These are phyloP conservation scores for Talaromyces pinophilus DNA, from an alignment of 2,329 filamentous ascomycete species.

Conservation along the genomic window DNA sequence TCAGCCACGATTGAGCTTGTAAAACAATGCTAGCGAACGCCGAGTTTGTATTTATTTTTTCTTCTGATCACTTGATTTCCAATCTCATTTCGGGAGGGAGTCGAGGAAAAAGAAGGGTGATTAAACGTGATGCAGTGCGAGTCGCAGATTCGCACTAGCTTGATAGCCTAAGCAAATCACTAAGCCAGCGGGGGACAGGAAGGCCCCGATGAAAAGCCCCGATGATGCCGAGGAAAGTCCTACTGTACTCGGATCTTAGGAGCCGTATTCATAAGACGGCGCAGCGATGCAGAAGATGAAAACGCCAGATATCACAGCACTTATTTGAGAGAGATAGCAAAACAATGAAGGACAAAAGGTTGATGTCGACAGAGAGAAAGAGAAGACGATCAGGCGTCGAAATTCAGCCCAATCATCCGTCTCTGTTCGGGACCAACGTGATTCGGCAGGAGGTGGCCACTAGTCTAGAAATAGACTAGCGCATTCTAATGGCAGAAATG, in stretches of 20 bases:
- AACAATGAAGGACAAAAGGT: not conserved
- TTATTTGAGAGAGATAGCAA: not conserved
- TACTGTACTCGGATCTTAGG: not conserved
- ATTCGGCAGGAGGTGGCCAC: not conserved
- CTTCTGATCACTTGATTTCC: not conserved
- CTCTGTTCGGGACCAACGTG: not conserved
- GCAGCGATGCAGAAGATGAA: not conserved
- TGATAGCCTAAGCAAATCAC: not conserved
- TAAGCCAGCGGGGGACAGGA: not conserved
- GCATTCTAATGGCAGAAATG: not conserved
- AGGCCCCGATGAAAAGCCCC: not conserved
- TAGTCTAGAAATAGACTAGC: not conserved
- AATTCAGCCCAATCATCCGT: constrained; percentile 15
- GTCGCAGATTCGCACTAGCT: not conserved
- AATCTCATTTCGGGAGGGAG: not conserved
- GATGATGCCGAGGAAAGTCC: not conserved
- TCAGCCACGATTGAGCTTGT: constrained; percentile 20
- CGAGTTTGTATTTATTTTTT: not conserved
- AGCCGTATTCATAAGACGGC: no score
- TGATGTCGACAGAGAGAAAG: not conserved
- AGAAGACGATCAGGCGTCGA: constrained; percentile 7
- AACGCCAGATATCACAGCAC: not conserved
- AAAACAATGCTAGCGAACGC: not conserved
- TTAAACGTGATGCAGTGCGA: not conserved
- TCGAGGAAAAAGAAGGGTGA: not conserved